These are phyloP conservation scores for Talaromyces rugulosus DNA, from an alignment of 2,329 filamentous ascomycete genomes.

Conservation along the genomic window DNA sequence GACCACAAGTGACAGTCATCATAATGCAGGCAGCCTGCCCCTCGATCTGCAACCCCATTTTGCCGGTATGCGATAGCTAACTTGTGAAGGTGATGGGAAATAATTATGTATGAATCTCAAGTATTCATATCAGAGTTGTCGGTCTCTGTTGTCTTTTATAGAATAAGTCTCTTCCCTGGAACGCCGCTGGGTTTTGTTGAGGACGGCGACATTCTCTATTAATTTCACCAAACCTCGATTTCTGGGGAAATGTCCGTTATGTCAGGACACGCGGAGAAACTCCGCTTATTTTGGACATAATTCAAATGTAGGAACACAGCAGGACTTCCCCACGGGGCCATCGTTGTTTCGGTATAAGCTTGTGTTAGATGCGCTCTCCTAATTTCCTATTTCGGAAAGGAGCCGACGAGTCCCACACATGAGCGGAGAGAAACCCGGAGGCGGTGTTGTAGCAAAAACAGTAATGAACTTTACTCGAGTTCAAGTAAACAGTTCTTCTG, in stretches of 20 bases:
- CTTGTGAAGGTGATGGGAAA: neutral
- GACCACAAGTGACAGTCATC: slow-evolving; percentile 5
- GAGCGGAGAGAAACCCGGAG: neutral
- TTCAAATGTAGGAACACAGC: neutral
- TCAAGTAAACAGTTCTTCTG: neutral
- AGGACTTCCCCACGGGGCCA: neutral
- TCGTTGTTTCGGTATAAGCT: neutral
- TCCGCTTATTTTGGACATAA: neutral
- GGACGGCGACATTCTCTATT: neutral
- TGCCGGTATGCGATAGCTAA: neutral
- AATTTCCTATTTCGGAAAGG: neutral
- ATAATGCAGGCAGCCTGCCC: slow-evolving; percentile 1
- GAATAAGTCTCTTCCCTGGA: neutral
- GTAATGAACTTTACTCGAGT: neutral
- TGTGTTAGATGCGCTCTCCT: neutral
- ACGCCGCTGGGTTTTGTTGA: neutral
- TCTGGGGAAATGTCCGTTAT: neutral
- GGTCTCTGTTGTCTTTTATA: neutral
- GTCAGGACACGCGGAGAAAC: neutral
- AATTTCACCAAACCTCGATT: neutral
- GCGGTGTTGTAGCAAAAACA: neutral
- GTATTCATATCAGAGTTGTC: neutral
- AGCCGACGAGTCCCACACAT: neutral
- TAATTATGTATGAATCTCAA: neutral
- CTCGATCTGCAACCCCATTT: slow-evolving; percentile 1